Percentiles rank a stretch among this genome's conserved stretches.
Conservation (phyloP, 169 alveolate genomes). For the Plasmodium cynomolgi region DNA sequence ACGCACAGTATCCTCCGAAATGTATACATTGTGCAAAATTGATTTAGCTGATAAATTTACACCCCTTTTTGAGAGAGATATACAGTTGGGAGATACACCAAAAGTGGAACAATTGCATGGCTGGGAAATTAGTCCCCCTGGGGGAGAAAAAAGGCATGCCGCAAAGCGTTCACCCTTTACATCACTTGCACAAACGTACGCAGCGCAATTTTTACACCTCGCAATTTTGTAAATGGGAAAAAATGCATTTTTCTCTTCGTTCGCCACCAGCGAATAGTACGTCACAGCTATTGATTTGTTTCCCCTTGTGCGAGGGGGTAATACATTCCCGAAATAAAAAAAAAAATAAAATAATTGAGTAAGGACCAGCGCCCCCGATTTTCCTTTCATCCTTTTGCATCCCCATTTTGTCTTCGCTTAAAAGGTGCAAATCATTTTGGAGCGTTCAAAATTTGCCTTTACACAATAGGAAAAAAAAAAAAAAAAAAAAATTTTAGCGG, state of each 20-base stretch:
- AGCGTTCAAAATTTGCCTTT: background rate
- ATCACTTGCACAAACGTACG: background rate
- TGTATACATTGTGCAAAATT: background rate
- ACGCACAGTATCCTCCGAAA: background rate
- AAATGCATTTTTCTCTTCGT: background rate
- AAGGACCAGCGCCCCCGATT: background rate
- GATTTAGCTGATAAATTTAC: background rate
- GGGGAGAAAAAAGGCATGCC: background rate
- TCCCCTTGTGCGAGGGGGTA: background rate
- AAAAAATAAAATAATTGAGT: background rate
- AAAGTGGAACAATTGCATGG: background rate
- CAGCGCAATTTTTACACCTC: background rate
- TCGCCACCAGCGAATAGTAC: background rate
- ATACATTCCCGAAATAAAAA: background rate
- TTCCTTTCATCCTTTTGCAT: background rate
- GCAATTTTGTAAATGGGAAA: background rate
- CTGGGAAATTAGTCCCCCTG: background rate
- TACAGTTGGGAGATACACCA: background rate
- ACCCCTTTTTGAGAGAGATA: background rate
- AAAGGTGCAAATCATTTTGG: background rate
- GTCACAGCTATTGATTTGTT: background rate
- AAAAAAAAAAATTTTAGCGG: background rate
- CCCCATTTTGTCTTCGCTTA: background rate
- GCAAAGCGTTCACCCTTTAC: background rate
- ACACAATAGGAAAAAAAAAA: background rate